These are phyloP conservation scores for Penicillium macrosclerotiorum DNA, from an alignment of 495 filamentous ascomycete species.

Conservation along the genomic window DNA sequence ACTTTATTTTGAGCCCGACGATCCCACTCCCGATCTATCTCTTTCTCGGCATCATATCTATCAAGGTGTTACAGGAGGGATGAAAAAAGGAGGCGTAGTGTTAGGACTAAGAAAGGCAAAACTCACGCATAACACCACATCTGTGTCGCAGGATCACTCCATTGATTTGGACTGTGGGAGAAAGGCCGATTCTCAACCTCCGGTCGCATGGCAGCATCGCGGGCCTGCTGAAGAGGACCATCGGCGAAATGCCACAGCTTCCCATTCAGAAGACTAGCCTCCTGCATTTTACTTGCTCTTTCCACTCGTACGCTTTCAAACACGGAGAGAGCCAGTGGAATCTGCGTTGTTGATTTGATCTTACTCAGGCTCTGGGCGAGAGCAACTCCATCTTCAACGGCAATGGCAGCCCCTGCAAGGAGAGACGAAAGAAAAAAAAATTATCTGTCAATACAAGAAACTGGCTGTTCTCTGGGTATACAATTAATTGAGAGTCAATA, in stretches of 20 bases:
- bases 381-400: constrained; percentile 40
- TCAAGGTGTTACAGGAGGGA: too few relatives aligned
- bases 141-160: constrained; percentile 46
- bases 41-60: constrained; percentile 45
- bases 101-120: too few relatives aligned
- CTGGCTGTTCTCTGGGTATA: neutral
- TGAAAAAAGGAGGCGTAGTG: too few relatives aligned
- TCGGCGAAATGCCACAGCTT: constrained; percentile 47
- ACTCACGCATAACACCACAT: constrained; percentile 47
- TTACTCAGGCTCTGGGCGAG: constrained; percentile 26
- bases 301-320: constrained; percentile 30
- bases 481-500: neutral
- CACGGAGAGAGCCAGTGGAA: constrained; percentile 15
- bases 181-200: constrained; percentile 19
- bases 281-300: constrained; percentile 33
- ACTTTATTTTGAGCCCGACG: too few relatives aligned
- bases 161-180: constrained; percentile 43
- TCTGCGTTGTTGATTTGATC: constrained; percentile 6
- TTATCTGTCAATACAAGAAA: too few relatives aligned
- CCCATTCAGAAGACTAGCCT: constrained; percentile 34
- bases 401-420: constrained; percentile 50
- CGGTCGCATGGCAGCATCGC: constrained; percentile 43
- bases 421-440: too few relatives aligned
- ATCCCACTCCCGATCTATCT: constrained; percentile 28
- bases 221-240: constrained; percentile 39